phyloP scores from a whole-genome alignment of 352 stramenopile species.

The Pythium guiyangense region DNA sequence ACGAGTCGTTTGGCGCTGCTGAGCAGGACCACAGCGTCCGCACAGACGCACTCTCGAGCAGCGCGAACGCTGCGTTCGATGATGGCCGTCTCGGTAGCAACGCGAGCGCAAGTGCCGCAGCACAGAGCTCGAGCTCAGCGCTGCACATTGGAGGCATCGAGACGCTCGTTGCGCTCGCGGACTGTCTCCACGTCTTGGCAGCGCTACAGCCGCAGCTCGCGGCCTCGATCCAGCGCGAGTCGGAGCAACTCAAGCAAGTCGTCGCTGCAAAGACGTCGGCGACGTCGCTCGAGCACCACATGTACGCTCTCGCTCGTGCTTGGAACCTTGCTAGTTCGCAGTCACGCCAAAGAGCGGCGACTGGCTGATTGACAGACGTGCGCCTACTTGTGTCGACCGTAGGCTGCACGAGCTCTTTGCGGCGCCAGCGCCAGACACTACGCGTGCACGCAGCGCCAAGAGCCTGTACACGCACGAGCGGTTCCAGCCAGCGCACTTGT shows the following conservation, averaged over 20 bases:
- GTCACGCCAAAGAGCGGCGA: too few species aligned
- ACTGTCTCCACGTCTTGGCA: constrained; percentile 32
- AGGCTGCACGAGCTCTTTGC: constrained; percentile 11
- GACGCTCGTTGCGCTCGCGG: constrained; percentile 28
- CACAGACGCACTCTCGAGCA: constrained; percentile 12
- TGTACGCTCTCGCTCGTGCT: constrained; percentile 7
- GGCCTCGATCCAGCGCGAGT: constrained; percentile 23
- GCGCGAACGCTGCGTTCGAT: too few species aligned
- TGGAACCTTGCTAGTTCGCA: not conserved
- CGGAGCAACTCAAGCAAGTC: constrained; percentile 19
- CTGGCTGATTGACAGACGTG: not conserved
- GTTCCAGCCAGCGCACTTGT: constrained; percentile 35
- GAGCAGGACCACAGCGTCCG: constrained; percentile 17
- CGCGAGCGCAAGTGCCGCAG: constrained; percentile 5
- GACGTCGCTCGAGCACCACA: constrained; percentile 7
- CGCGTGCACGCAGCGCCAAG: not conserved
- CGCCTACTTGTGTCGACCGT: not conserved
- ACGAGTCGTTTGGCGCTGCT: constrained; percentile 5
- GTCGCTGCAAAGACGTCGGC: not conserved
- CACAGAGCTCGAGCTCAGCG: constrained; percentile 13
- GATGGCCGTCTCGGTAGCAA: constrained; percentile 32
- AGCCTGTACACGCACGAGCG: constrained; percentile 24
- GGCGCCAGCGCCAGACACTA: not conserved
- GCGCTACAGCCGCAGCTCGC: constrained; percentile 21
- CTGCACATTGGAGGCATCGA: constrained; percentile 11